Conservation (phyloP, 2,329 filamentous ascomycete genomes). For the Cytospora leucostoma region DNA sequence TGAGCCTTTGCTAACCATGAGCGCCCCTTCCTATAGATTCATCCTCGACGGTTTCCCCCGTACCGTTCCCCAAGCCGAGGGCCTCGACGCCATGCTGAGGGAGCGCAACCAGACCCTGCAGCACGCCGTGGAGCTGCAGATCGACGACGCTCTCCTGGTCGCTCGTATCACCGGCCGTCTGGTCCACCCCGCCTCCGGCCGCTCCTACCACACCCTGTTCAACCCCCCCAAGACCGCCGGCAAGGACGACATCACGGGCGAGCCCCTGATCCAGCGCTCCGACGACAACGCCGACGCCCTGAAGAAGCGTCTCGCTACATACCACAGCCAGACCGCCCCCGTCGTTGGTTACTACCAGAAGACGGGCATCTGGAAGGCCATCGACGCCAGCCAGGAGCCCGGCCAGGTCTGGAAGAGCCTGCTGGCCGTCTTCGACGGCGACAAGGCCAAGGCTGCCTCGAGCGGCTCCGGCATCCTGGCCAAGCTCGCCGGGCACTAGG, state of each 20-base stretch:
- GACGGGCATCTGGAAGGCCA: conserved; percentile 92
- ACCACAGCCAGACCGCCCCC: conserved; percentile 90
- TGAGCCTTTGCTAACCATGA: conserved; percentile 29
- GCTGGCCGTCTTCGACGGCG: conserved; percentile 76
- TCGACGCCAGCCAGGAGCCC: conserved; percentile 95
- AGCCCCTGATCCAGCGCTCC: conserved; percentile 92
- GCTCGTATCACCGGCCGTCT: conserved; percentile 95
- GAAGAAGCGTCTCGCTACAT: conserved; percentile 90
- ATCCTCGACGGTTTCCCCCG: conserved; percentile 98
- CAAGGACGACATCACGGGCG: conserved; percentile 96
- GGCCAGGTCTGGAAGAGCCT: conserved; percentile 94
- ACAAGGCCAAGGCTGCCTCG: conserved; percentile 50
- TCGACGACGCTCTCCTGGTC: conserved; percentile 91
- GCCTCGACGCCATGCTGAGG: conserved; percentile 88
- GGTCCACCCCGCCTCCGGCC: conserved; percentile 92
- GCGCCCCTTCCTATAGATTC: conserved; percentile 63
- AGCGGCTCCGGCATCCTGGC: conserved; percentile 45
- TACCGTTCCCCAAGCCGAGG: conserved; percentile 92
- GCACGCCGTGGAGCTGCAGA: conserved; percentile 94
- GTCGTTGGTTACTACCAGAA: conserved; percentile 97
- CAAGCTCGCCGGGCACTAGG: conserved; percentile 38
- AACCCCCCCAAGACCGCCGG: conserved; percentile 93
- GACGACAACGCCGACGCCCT: conserved; percentile 97
- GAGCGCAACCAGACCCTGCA: conserved; percentile 80
- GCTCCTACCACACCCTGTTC: conserved; percentile 98